Base-by-base conservation (phyloP, 2,329 filamentous ascomycete genomes). In the Paradendryphiella salina region DNA sequence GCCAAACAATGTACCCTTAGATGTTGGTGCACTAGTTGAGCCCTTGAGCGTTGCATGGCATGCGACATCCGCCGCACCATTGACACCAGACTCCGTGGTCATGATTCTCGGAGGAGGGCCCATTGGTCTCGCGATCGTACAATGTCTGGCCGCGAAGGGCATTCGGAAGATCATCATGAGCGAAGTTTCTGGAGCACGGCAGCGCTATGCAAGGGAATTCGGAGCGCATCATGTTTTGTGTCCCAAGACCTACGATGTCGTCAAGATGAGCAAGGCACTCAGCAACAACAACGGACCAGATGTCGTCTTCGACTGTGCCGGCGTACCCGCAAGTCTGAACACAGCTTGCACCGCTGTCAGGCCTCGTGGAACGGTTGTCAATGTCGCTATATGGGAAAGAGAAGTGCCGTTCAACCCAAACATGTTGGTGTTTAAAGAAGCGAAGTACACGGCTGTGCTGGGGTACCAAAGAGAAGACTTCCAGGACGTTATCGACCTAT, bases 1-100 rank as follows among this genome's bases (percentile, higher is more conserved):
- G 0, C 82, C 84, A 0, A 74, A 79, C 4, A 77, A 78, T 41
- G 70, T 84, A 7, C 73, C 76, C 0, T 73, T 83, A 15, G 79
- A 83, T 34, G 72, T 82, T 13, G 81, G 66, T 45, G 84, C 85
- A 0, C 73, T 87, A 3, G 79, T 86, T 5, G 85, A 87, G 57
- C 85, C 85, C 0, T 71, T 87, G 2, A 76, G 82, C 0, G 84
- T 87, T 0, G 83, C 82, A 7, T 86, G 84, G 84, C 85, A 87
- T 59, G 84, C 83, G 0, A 78, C 85, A 8, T 75, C 76, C 4
- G 72, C 79, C 3, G 77, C 77, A 0, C 76, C 77, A 0, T 68
- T 83, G 29, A 75, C 75, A 10, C 51, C 70, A 2, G 77, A 76
- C 1, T 75, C 80, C 11, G 75, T 74, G 0, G 80, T 79, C 1